A percentile compares a stretch with the other conserved stretches of the same genome.
Conservation (phyloP, 2,329 filamentous ascomycete genomes). For the Hirsutella thompsonii region DNA sequence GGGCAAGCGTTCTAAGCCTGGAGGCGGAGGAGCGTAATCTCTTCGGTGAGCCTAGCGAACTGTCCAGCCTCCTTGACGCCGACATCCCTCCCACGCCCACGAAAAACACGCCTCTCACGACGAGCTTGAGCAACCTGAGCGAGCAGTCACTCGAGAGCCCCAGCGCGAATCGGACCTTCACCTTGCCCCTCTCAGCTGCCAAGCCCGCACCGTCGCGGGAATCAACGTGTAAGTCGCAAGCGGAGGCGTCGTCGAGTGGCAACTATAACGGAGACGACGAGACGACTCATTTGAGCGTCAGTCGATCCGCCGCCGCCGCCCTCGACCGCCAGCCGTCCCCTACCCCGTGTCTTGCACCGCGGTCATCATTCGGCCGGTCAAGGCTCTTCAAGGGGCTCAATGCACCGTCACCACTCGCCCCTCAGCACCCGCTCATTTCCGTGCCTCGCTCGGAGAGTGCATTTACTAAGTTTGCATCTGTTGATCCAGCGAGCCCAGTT, state of each 20-base stretch:
- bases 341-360: slow-evolving; percentile 18
- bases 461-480: slow-evolving; percentile 36
- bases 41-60: slow-evolving; percentile 17
- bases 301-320: slow-evolving; percentile 12
- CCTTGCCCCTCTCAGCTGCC: slow-evolving; percentile 27
- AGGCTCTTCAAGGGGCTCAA: slow-evolving; percentile 16
- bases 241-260: slow-evolving; percentile 5
- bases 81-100: slow-evolving; percentile 92
- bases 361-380: slow-evolving; percentile 23
- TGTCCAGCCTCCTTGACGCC: slow-evolving; percentile 18
- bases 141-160: slow-evolving; percentile 31
- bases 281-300: slow-evolving; percentile 3
- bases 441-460: slow-evolving; percentile 19
- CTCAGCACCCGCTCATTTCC: slow-evolving; percentile 14
- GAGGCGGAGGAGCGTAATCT: slow-evolving; percentile 61
- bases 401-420: slow-evolving; percentile 20
- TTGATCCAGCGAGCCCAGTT: slow-evolving; percentile 48
- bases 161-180: slow-evolving; percentile 31
- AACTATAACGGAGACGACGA: slow-evolving; percentile 7
- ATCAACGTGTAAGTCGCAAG: slow-evolving; percentile 31
- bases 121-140: slow-evolving; percentile 25
- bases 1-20: slow-evolving; percentile 65
- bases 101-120: slow-evolving; percentile 43
- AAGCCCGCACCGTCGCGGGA: slow-evolving; percentile 22
- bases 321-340: slow-evolving; percentile 17